phyloP scores from a whole-genome alignment of 768 basidiomycete species.

The Russula vinacea region DNA sequence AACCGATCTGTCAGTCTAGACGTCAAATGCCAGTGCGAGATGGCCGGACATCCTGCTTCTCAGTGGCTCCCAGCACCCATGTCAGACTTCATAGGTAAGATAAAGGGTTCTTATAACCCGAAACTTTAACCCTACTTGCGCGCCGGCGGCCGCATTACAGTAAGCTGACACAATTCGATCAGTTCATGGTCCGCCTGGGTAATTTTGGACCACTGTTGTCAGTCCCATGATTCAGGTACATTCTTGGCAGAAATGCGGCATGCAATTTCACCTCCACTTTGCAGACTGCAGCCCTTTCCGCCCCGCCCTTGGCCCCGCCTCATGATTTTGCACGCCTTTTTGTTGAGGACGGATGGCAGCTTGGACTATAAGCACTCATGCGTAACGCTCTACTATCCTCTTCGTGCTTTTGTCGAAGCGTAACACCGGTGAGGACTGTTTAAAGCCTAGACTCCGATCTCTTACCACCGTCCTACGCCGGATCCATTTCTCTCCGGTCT shows the following conservation, averaged over 20 bases:
- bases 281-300: not conserved
- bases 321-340: no score
- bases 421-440: not conserved
- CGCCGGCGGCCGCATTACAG: no score
- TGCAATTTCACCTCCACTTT: not conserved
- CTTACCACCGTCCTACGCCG: no score
- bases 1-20: not conserved
- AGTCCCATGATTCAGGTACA: not conserved
- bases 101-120: not conserved
- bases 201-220: not conserved
- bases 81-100: slow-evolving; percentile 11
- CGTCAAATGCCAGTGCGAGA: not conserved
- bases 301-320: no score
- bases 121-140: not conserved
- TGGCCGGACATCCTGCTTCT: not conserved
- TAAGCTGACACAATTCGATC: not conserved
- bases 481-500: not conserved
- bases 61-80: not conserved
- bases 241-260: not conserved
- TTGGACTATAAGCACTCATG: no score
- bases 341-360: no score
- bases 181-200: no score
- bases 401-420: not conserved
- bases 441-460: not conserved
- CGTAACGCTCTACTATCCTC: no score